Conservation (phyloP, 2,329 filamentous ascomycete species). For the Sclerotinia borealis region DNA sequence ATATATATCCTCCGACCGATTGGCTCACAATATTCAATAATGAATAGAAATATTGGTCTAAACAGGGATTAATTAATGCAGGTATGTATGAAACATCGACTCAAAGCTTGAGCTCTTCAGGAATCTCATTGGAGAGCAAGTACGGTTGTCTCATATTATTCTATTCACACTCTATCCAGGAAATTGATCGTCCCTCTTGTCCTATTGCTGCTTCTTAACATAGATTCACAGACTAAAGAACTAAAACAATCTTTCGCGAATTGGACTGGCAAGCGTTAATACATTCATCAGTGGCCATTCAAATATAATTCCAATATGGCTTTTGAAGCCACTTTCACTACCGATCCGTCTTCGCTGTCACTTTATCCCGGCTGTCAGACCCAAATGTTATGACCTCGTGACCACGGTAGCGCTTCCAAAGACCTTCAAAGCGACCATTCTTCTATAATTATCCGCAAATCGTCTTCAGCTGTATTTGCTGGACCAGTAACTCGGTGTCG, state of each 20-base stretch:
- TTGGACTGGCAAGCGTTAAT: background rate
- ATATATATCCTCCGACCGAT: background rate
- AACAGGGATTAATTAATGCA: slow-evolving; percentile 3
- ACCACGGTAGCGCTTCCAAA: slow-evolving; percentile 1
- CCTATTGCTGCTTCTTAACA: background rate
- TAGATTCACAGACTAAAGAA: background rate
- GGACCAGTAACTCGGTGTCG: background rate
- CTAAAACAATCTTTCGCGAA: background rate
- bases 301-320: background rate
- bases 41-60: background rate
- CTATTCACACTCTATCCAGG: background rate
- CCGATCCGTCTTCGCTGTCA: background rate
- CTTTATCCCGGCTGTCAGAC: slow-evolving; percentile 1
- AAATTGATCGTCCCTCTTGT: background rate
- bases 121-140: background rate
- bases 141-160: slow-evolving; percentile 5
- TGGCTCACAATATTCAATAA: background rate
- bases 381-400: background rate
- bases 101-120: slow-evolving; percentile 6
- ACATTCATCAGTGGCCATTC: background rate
- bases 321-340: background rate
- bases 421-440: background rate
- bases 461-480: background rate
- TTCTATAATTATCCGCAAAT: slow-evolving; percentile 5
- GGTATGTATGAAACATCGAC: slow-evolving; percentile 8